A percentile compares a stretch with the other conserved stretches of the same genome.
phyloP scores from a whole-genome alignment of 1,284 basidiomycete genomes.

The Malassezia nana region DNA sequence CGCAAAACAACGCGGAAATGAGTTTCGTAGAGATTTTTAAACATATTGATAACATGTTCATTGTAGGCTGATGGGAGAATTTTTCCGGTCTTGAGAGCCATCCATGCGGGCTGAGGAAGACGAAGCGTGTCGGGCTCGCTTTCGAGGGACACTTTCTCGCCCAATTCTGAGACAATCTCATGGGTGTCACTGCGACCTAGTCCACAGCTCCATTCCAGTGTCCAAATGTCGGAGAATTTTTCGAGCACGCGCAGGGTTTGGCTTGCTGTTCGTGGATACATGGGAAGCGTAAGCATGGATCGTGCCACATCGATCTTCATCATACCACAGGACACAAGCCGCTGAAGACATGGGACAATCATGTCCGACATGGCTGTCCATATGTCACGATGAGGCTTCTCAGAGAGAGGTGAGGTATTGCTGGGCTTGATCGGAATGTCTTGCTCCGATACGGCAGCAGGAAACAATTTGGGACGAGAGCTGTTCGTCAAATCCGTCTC shows the following conservation, averaged over 20 bases:
- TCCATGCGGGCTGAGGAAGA: constrained; percentile 49
- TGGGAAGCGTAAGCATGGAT: constrained; percentile 46
- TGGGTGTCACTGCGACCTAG: constrained; percentile 24
- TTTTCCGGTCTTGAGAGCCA: constrained; percentile 46
- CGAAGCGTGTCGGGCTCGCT: constrained; percentile 37
- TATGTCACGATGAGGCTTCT: constrained; percentile 27
- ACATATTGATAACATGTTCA: constrained; percentile 47
- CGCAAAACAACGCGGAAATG: constrained; percentile 48
- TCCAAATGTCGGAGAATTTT: constrained; percentile 47
- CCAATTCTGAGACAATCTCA: constrained; percentile 1
- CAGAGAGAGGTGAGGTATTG: neutral
- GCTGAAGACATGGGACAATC: constrained; percentile 49
- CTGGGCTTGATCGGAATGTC: neutral
- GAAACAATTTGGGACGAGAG: neutral
- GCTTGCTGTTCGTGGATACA: constrained; percentile 48
- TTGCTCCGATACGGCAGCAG: constrained; percentile 2
- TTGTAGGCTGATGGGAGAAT: constrained; percentile 46
- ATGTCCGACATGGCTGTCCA: constrained; percentile 48
- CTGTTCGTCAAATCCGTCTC: neutral
- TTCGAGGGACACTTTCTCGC: constrained; percentile 2
- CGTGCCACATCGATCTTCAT: constrained; percentile 49
- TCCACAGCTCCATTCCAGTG: constrained; percentile 47
- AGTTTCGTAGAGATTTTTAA: constrained; percentile 50
- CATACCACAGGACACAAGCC: constrained; percentile 49
- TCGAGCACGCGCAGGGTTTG: constrained; percentile 48